phyloP scores from a whole-genome alignment of 345 rosid genomes.

The Jatropha curcas region DNA sequence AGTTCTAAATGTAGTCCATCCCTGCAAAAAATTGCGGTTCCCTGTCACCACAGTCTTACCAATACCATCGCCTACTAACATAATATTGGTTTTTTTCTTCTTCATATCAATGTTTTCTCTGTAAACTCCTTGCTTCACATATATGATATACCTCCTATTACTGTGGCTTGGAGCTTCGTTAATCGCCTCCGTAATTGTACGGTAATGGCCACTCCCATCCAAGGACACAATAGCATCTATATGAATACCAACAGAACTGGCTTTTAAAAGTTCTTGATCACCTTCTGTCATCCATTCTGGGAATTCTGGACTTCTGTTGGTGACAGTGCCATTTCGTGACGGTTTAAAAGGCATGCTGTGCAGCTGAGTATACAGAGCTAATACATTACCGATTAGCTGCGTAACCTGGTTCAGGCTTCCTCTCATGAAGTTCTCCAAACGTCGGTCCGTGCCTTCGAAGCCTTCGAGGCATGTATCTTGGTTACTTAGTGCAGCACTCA shows the following conservation, averaged over 20 bases:
- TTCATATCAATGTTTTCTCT: constrained; percentile 36
- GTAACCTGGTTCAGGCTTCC: constrained; percentile 62
- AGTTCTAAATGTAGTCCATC: constrained; percentile 40
- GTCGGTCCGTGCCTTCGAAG: constrained; percentile 73
- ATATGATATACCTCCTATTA: constrained; percentile 26
- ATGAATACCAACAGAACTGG: constrained; percentile 11
- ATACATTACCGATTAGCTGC: constrained; percentile 40
- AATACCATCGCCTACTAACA: constrained; percentile 36
- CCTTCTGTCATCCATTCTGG: constrained; percentile 72
- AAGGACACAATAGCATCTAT: constrained; percentile 29
- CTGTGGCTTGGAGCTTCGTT: constrained; percentile 28
- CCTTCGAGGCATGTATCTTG: constrained; percentile 42
- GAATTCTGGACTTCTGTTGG: constrained; percentile 11
- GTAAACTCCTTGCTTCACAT: constrained; percentile 30
- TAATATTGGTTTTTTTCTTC: constrained; percentile 31
- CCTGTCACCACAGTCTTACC: constrained; percentile 30
- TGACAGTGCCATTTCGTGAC: constrained; percentile 22
- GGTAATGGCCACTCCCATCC: constrained; percentile 30
- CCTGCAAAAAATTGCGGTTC: constrained; percentile 32
- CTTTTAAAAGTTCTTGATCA: constrained; percentile 39
- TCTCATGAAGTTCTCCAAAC: constrained; percentile 50
- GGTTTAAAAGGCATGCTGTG: constrained; percentile 69
- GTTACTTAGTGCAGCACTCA: constrained; percentile 35
- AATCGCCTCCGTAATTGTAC: constrained; percentile 29
- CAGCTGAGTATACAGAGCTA: constrained; percentile 37